Evolutionary conservation across 1,284 basidiomycete species (phyloP).

Genomic region (Apiotrichum laibachii): DNA sequence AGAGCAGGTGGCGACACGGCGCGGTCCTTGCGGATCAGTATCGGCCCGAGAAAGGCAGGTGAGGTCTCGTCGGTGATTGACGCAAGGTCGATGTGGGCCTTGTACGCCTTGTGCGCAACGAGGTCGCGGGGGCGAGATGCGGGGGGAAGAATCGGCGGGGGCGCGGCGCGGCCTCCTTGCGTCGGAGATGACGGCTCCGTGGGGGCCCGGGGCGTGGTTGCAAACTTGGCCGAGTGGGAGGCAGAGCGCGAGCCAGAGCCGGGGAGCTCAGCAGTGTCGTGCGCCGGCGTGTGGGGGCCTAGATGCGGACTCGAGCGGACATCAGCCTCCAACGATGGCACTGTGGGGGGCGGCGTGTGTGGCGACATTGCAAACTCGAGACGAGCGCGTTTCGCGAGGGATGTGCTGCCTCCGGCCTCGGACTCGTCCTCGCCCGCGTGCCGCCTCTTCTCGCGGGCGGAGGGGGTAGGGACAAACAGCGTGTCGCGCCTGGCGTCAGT

Average conservation of each 20-base stretch:
- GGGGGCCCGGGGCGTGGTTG: slow-evolving; percentile 21
- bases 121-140: slow-evolving; percentile 2
- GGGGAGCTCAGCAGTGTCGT: slow-evolving; percentile 8
- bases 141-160: slow-evolving; percentile 14
- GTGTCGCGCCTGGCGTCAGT: background rate
- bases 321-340: background rate
- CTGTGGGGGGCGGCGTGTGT: background rate
- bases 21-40: slow-evolving; percentile 1
- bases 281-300: background rate
- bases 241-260: no score
- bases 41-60: slow-evolving; percentile 13
- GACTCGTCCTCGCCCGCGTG: background rate
- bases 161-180: no score
- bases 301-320: background rate
- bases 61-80: slow-evolving; percentile 27
- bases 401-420: background rate
- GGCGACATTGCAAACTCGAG: background rate
- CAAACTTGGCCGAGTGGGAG: background rate
- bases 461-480: background rate
- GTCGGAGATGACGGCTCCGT: no score
- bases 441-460: background rate
- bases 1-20: slow-evolving; percentile 28
- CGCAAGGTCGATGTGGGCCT: slow-evolving; percentile 31
- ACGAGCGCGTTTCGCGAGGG: background rate
- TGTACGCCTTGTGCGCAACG: slow-evolving; percentile 22